These are phyloP conservation scores for Wallacemonas sp. DNA, from an alignment of 208 protist species.

Conservation along the genomic window DNA sequence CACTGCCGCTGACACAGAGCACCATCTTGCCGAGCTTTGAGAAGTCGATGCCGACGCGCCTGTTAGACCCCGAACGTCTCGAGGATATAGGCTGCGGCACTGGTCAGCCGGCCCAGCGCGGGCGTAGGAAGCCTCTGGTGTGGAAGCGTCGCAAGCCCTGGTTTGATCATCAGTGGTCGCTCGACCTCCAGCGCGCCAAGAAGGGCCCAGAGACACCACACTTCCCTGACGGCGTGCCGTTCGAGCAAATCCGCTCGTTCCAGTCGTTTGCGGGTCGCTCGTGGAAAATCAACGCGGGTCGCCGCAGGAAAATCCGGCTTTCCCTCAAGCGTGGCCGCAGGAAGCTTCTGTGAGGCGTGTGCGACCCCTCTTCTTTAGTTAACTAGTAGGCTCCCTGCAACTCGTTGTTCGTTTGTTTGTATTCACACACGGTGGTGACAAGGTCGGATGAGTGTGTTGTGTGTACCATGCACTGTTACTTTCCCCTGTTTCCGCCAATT, in stretches of 20 bases:
- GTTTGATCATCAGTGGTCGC: conserved; percentile 88
- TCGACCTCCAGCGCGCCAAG: conserved; percentile 76
- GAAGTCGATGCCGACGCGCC: conserved; percentile 75
- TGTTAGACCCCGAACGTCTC: conserved; percentile 56
- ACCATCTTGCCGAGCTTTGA: conserved; percentile 34
- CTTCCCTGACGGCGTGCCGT: conserved; percentile 86
- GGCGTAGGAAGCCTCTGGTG: conserved; percentile 74
- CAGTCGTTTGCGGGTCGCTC: conserved; percentile 83
- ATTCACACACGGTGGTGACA: neutral
- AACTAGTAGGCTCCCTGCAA: neutral
- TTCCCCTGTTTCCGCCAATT: too few relatives aligned
- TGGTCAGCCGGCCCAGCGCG: conserved; percentile 82
- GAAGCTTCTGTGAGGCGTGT: conserved; percentile 69
- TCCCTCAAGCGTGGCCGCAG: conserved; percentile 85
- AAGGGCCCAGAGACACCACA: conserved; percentile 85
- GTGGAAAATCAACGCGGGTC: conserved; percentile 89
- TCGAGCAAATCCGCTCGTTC: conserved; percentile 85
- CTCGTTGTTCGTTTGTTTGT: neutral
- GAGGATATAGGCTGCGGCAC: conserved; percentile 67
- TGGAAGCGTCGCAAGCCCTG: conserved; percentile 92
- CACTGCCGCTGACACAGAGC: conserved; percentile 16
- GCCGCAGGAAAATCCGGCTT: conserved; percentile 83
- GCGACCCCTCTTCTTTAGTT: conserved; percentile 2
- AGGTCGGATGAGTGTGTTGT: too few relatives aligned
- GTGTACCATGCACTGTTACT: too few relatives aligned